These are phyloP conservation scores for Aureobasidium namibiae DNA, from an alignment of 2,329 filamentous ascomycete species.

Conservation along the genomic window DNA sequence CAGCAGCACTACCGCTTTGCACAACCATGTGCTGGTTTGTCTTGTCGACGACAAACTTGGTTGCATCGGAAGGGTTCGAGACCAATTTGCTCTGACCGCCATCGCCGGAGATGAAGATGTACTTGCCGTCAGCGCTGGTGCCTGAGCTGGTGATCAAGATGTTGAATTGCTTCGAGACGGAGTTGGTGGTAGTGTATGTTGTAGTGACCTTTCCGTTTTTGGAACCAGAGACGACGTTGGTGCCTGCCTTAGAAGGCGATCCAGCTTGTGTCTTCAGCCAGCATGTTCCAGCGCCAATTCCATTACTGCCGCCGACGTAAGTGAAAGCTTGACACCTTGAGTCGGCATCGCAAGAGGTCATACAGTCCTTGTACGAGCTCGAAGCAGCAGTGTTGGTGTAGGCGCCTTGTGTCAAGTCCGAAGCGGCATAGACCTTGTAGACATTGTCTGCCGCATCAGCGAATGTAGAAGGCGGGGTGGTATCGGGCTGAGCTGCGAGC, in stretches of 20 bases:
- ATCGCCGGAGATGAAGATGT: background rate
- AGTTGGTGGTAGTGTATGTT: background rate
- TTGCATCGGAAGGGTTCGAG: background rate
- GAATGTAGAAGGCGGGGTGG: constrained; percentile 3
- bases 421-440: constrained; percentile 10
- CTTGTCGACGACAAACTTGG: background rate
- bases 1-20: background rate
- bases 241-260: background rate
- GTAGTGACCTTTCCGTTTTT: constrained; percentile 13
- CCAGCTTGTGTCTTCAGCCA: constrained; percentile 14
- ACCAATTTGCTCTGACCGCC: background rate
- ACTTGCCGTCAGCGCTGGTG: background rate
- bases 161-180: background rate
- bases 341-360: constrained; percentile 11
- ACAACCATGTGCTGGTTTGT: background rate
- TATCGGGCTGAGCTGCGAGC: constrained; percentile 8
- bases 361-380: constrained; percentile 14
- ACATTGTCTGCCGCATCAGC: constrained; percentile 10
- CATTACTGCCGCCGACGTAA: constrained; percentile 13
- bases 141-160: background rate
- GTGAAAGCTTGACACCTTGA: constrained; percentile 13
- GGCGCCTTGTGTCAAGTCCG: constrained; percentile 7
- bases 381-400: constrained; percentile 9
- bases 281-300: constrained; percentile 10
- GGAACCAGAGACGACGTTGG: constrained; percentile 10